Base-by-base conservation (phyloP, 768 basidiomycete genomes). In the Hygrophoropsis aurantiaca region DNA sequence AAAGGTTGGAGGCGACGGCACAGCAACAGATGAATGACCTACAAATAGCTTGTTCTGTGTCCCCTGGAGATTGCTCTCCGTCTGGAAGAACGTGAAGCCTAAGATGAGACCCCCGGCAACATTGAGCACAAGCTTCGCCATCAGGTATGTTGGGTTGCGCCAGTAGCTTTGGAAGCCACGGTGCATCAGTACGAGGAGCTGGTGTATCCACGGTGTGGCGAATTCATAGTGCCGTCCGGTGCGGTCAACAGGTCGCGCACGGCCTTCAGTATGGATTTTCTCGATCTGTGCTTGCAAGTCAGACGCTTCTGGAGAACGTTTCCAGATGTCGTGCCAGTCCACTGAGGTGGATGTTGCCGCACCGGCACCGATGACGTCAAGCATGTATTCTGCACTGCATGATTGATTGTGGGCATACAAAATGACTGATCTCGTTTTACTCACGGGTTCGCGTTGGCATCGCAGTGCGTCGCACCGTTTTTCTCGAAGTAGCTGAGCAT, bases 361-460 rank as follows among this genome's bases (percentile, higher is more conserved):
- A 4, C 81, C 82, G 5, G 82, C 79, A 16, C 80, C 82, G 33
- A 82, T 82, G 20, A 71, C 74, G 35, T 77, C 71, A 25, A 83
- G 65, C 58, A 76, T 72, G 57, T 72, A 75, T 52, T 76, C 74
- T 0, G 74, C 74, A 11, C 74, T 75, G 48, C n/a, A n/a, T n/a
- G 11, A 19, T 25, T 49, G 3, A 30, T 30, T 30, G 27, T 30
- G 27, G 13, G 27, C 27, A 30, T 13, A 13, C 27, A 7, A 6
- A 30, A 7, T 18, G n/a, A 15, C 10, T 5, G 5, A 13, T 15
- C 18, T 33, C 11, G 8, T 15, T 21, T n/a, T 3, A 52, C 59
- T 49, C 36, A 61, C 61, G 61, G 61, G 30, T 62, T 62, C 21
- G 51, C 62, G 13, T 58, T 11, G 1, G 52, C 21, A 15, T 42